phyloP scores from a whole-genome alignment of 768 basidiomycete species.

The Leccinum incarnatum region DNA sequence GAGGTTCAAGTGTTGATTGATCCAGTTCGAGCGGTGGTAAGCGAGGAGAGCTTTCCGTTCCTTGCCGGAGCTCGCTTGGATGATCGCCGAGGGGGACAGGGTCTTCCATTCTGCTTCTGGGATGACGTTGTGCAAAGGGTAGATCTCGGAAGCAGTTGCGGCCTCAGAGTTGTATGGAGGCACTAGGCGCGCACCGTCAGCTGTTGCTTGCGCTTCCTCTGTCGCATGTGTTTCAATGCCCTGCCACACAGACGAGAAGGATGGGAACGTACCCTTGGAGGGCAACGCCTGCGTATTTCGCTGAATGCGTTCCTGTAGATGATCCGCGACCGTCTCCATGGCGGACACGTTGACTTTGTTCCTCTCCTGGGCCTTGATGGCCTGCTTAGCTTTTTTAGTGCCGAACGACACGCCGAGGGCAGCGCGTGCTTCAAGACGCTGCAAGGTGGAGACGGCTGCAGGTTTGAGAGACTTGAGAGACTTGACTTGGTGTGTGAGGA shows the following conservation, averaged over 20 bases:
- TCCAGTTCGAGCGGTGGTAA: conserved; percentile 62
- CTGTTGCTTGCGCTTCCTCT: conserved; percentile 64
- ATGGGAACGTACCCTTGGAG: conserved; percentile 55
- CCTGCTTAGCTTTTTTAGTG: conserved; percentile 88
- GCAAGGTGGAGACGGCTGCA: conserved; percentile 46
- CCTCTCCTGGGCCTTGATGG: conserved; percentile 81
- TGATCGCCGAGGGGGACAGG: conserved; percentile 55
- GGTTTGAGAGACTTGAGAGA: conserved; percentile 67
- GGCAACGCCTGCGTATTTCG: conserved; percentile 67
- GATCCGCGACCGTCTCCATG: conserved; percentile 79
- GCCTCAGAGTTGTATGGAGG: conserved; percentile 73
- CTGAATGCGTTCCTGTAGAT: conserved; percentile 82
- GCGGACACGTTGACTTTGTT: conserved; percentile 87
- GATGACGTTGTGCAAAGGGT: conserved; percentile 72
- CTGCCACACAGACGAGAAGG: background rate
- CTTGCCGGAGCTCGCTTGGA: conserved; percentile 45
- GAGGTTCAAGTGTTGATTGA: conserved; percentile 60
- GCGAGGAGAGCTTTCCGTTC: conserved; percentile 60
- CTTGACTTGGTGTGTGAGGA: conserved; percentile 79
- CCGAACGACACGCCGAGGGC: conserved; percentile 92
- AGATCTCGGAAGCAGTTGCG: conserved; percentile 66
- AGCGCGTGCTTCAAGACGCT: conserved; percentile 61
- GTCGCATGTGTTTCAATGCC: conserved; percentile 6
- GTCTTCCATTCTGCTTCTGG: conserved; percentile 79
- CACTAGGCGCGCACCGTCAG: conserved; percentile 67